phyloP scores from a whole-genome alignment of 805 yeast species.

The Nakazawaea molendinolei region DNA sequence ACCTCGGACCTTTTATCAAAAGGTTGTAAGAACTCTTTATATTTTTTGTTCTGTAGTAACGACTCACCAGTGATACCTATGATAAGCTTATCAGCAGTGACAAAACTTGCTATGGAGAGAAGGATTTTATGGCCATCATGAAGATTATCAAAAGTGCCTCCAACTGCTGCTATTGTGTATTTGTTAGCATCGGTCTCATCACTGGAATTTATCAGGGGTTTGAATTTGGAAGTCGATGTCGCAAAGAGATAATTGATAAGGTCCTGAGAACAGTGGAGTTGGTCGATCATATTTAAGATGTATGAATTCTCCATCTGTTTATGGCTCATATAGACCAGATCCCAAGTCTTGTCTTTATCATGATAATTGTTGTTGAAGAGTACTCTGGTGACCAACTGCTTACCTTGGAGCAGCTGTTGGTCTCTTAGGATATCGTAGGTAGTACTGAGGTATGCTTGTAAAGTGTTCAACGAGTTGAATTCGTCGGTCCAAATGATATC shows the following conservation, averaged over 20 bases:
- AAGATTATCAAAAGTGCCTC: slow-evolving; percentile 95
- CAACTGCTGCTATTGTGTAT: slow-evolving; percentile 54
- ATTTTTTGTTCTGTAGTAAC: slow-evolving; percentile 69
- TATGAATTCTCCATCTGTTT: slow-evolving; percentile 7
- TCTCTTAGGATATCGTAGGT: slow-evolving; percentile 25
- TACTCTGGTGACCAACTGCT: slow-evolving; percentile 14
- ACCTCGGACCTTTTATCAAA: slow-evolving; percentile 42
- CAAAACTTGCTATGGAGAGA: slow-evolving; percentile 62
- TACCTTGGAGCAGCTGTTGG: slow-evolving; percentile 3
- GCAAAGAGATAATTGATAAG: slow-evolving; percentile 8
- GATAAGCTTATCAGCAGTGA: slow-evolving; percentile 50
- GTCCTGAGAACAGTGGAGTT: neutral
- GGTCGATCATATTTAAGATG: neutral
- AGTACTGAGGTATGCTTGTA: slow-evolving; percentile 24
- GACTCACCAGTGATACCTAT: slow-evolving; percentile 81
- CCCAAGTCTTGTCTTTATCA: slow-evolving; percentile 8
- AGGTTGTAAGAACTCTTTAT: slow-evolving; percentile 53
- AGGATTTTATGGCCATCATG: slow-evolving; percentile 94
- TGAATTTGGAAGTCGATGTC: slow-evolving; percentile 1
- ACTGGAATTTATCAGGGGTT: neutral
- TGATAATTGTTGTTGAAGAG: slow-evolving; percentile 12
- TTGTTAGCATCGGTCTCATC: slow-evolving; percentile 11
- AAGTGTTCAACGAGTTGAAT: slow-evolving; percentile 19
- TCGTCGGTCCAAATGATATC: slow-evolving; percentile 22
- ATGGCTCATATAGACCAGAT: slow-evolving; percentile 8